phyloP scores from a whole-genome alignment of 306 rosid genomes.

The Lathyrus aphaca region DNA sequence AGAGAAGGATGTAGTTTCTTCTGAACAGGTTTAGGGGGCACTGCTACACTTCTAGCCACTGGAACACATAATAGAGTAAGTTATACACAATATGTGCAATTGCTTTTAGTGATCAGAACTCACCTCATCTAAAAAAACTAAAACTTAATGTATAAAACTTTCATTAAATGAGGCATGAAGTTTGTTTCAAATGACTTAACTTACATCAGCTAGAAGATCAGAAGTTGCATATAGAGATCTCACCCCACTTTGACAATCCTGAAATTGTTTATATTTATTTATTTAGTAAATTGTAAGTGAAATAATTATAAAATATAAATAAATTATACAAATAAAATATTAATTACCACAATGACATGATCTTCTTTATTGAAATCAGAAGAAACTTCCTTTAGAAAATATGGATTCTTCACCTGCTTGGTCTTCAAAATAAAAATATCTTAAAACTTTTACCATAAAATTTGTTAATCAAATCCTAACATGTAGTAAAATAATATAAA shows the following conservation, averaged over 20 bases:
- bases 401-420: slow-evolving; percentile 72
- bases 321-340: too few species aligned
- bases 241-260: slow-evolving; percentile 87
- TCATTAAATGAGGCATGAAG: neutral
- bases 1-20: too few species aligned
- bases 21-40: too few species aligned
- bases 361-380: slow-evolving; percentile 68
- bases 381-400: slow-evolving; percentile 60
- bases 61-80: too few species aligned
- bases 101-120: too few species aligned
- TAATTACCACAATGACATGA: slow-evolving; percentile 77
- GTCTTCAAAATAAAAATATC: neutral
- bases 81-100: too few species aligned
- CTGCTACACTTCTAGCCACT: too few species aligned
- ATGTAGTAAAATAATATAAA: neutral
- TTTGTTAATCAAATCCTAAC: neutral
- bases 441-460: neutral
- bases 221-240: slow-evolving; percentile 69
- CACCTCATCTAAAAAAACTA: too few species aligned
- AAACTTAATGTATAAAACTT: neutral
- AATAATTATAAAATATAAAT: neutral
- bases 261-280: neutral
- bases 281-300: neutral
- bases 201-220: slow-evolving; percentile 66
- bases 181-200: slow-evolving; percentile 40